Base-by-base conservation (phyloP, 2,329 filamentous ascomycete genomes). In the Diaporthe vexans region DNA sequence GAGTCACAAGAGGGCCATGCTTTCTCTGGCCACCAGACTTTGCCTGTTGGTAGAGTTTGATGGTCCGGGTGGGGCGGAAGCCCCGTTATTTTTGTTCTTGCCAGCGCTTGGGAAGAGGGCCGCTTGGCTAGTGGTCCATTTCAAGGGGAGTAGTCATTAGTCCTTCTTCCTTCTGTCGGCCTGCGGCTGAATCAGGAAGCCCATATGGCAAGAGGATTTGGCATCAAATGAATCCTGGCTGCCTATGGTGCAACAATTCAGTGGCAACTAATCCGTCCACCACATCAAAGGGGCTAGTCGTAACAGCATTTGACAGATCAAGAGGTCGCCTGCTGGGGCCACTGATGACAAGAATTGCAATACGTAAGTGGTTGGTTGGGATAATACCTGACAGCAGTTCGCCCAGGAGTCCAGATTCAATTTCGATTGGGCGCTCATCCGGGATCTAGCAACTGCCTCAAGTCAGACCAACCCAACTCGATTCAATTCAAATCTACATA, bases 21-120 rank as follows among this genome's bases (percentile, higher is more conserved):
- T 57, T 35, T 19, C 4, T 35, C 26, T 15, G 43, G 43, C 29
- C 19, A 21, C 19, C 51, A 65, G 24, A 33, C 2, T 17, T 24
- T 35, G 61, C 29, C 29, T 67, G 61, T 67, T 67, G 26, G 61
- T 67, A 35, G 11, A 10, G 35, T 51, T 10, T 29, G 24, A 33
- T 24, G 43, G 43, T 10, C 35, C 19, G 7, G 29, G 61, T 37
- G 61, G 61, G 61, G 29, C 61, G 17, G 10, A n/a, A 52, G 26
- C 43, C 33, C 19, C 19, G 6, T 11, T 35, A 8, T 67, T 21
- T 40, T 24, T 8, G 10, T 13, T 29, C 21, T 26, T 43, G n/a
- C 57, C 57, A 59, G 13, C 57, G 6, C 57, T 37, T 21, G 29
- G 1, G 8, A 46, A 13, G 54, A 29, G n/a, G 46, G 46, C 21